Base-by-base conservation (phyloP, 495 filamentous ascomycete species). In the Hamigera avellanea region DNA sequence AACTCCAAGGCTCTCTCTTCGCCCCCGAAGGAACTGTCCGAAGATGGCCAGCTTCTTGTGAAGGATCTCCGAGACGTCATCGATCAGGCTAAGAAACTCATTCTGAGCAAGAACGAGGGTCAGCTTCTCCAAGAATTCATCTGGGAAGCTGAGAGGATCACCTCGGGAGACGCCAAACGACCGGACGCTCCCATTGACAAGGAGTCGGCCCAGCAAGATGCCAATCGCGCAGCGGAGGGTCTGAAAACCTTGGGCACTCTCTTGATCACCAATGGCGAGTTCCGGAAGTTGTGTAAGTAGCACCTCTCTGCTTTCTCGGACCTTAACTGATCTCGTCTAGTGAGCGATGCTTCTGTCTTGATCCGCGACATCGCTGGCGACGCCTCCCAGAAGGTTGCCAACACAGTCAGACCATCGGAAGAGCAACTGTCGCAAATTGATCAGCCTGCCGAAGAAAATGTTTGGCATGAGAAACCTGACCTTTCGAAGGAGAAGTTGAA, bases 101-200 rank as follows among this genome's bases (percentile, higher is more conserved):
- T 96, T n/a, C 68, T 98, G 23, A 81, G 76, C 56, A 98, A 98
- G 75, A 98, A 98, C 50, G 74, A 95, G 19, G 91, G 88, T 44
- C 84, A 98, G 48, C 61, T 95, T 17, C 61, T 98, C 8, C 91
- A 98, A 47, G 93, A 96, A 42, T 96, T 96, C 58, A 86, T 95
- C 65, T 98, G 81, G 80, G 79, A 93, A 48, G 86, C 88, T 1
- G 73, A 85, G 52, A 73, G 82, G 26, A 75, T 94, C 26, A 49
- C 47, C 26, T 61, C 69, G n/a, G 79, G 68, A 35, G 57, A 73
- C 33, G 67, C 79, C 7, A 51, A 64, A 37, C 54, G 62, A 18
- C 85, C 85, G 1, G 59, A 59, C 34, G 69, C 76, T 2, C 80
- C 87, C 0, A 45, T 95, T 32, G 70, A 75, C 47, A 91, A 83